phyloP scores from a whole-genome alignment of 192 early-diverging fungal genomes.

The Cetraspora pellucida region DNA sequence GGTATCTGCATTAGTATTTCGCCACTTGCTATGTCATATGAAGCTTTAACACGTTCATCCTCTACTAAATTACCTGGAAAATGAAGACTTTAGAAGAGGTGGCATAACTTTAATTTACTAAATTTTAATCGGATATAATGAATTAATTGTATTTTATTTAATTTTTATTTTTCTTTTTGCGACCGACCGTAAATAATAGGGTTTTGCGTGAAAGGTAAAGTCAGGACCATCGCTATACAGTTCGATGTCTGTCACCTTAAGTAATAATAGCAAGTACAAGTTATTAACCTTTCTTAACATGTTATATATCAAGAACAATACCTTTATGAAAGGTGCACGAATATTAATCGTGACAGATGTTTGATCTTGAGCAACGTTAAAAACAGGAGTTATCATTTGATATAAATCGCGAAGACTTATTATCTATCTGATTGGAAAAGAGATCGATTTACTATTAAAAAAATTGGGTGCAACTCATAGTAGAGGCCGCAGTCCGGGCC shows the following conservation, averaged over 20 bases:
- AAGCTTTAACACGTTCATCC: slow-evolving; percentile 80
- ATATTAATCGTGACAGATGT: slow-evolving; percentile 73
- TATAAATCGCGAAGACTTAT: too few relatives aligned
- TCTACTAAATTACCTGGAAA: slow-evolving; percentile 83
- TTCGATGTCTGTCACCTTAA: slow-evolving; percentile 83
- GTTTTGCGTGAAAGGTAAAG: slow-evolving; percentile 86
- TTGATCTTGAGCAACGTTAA: slow-evolving; percentile 78
- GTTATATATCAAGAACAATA: neutral
- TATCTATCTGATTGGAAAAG: too few relatives aligned
- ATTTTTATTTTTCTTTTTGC: neutral
- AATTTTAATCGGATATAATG: neutral
- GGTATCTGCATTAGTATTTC: slow-evolving; percentile 73
- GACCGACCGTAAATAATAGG: slow-evolving; percentile 85
- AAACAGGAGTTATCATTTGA: slow-evolving; percentile 91
- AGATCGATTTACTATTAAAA: too few relatives aligned
- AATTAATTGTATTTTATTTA: neutral
- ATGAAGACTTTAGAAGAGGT: slow-evolving; percentile 50
- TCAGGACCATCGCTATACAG: slow-evolving; percentile 78
- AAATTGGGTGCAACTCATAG: too few relatives aligned
- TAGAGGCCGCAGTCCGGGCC: too few relatives aligned
- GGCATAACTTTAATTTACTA: neutral
- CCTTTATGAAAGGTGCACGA: slow-evolving; percentile 80
- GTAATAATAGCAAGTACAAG: neutral
- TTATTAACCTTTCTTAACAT: neutral
- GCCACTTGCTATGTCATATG: slow-evolving; percentile 78